Base-by-base conservation (phyloP, 176 grass and related monocot genomes). In the Chloris gayana region DNA sequence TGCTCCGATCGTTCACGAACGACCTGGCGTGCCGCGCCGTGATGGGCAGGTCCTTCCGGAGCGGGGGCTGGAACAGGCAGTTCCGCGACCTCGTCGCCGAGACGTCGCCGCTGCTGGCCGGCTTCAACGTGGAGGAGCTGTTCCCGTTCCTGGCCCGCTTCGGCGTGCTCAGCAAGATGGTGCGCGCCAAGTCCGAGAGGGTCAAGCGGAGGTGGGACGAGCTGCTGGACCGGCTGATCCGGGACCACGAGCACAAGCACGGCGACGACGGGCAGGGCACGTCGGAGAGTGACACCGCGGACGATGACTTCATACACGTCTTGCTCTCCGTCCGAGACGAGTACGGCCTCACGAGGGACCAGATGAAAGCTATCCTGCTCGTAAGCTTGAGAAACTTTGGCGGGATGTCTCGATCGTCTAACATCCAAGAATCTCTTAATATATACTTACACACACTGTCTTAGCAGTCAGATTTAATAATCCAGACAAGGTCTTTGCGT, bases 11-110 rank as follows among this genome's bases (percentile, higher is more conserved):
- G 2, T 82, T 74, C 79, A 35, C 31, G 24, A 90, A 86, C 21
- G 79, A 86, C 14, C 26, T 86, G 17, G 35, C 51, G 11, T 86
- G 83, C 39, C 69, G 88, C 34, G 73, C 54, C 6, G 83, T 90
- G 0, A 63, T 70, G n/a, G 88, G 83, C 9, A 83, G 69, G 61
- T 35, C 14, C 0, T 37, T 50, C 30, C 30, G 34, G 11, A 19
- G 7, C 7, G 47, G 47, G n/a, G 32, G 24, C 21, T 61, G 61
- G 68, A 90, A 39, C 27, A 49, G 33, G 18, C 22, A 61, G n/a
- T 63, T 79, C 32, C 45, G 24, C 9, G 6, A 74, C 13, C 68
- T 90, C n/a, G 3, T 70, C 0, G 4, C 7, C 9, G 69, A 74
- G 21, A 83, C 57, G 38, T 25, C 79, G 3, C 7, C 7, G 5